Evolutionary conservation across 2,329 filamentous ascomycete species (phyloP), one percentile per base, ranked within the genome.

Genomic region (Calonectria multiphialidica): DNA sequence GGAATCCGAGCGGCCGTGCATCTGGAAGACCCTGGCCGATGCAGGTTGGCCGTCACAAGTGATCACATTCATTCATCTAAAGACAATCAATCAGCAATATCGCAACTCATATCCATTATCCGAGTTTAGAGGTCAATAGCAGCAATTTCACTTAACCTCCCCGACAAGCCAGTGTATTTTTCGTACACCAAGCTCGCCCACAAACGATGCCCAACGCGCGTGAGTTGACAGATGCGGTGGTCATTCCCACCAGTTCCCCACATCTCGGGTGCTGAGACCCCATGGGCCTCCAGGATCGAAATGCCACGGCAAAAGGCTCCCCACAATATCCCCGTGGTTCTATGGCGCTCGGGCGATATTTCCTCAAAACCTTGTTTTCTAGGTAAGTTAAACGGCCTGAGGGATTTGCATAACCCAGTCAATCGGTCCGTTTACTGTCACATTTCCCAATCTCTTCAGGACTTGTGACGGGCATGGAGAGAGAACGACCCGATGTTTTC

Each of bases 261-360:
- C 53, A 57, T 40, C 53, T 5, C 21, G 53, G 33, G 21, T 35
- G 33, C 21, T 57, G 33, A 57, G 53, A 57, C 53, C 53, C 53
- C 53, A 57, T 57, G 53, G 53, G 53, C 33, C 53, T 57, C 53
- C 53, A 57, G 53, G 53, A 37, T 57, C 53, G 53, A 57, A 57
- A 37, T 57, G 53, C 53, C 53, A 57, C 53, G 53, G 53, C 53
- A 57, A 57, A 57, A 57, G 33, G 21, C 53, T 57, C 53, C 53
- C 53, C 53, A 57, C 53, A 57, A 40, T 37, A 23, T 57, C 53
- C 53, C 53, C 53, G 13, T 57, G 53, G 28, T 57, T 40, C 21
- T 37, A 28, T 40, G 53, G 53, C 53, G 53, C 53, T 57, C 53
- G 53, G 53, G 53, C 33, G 33, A 57, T 37, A 15, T 57, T 57